Base-by-base conservation (phyloP, 2,329 filamentous ascomycete species). In the Penicillium sp. region DNA sequence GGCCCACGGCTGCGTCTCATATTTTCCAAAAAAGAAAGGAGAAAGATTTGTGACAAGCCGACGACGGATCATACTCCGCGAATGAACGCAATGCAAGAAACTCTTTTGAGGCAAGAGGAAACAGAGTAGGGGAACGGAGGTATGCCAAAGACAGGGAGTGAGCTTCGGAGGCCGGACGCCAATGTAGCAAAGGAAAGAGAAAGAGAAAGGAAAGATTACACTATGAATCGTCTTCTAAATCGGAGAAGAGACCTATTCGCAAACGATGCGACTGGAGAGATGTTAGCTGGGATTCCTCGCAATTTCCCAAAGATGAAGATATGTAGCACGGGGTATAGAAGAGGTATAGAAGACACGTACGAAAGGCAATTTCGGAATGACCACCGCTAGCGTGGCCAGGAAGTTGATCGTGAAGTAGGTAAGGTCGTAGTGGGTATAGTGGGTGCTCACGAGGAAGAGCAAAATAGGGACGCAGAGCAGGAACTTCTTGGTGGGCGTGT, bases 401-500 rank as follows among this genome's bases (percentile, higher is more conserved):
- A 96, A 93, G 79, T 99, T 99, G 79, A 99, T 94, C 67, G 89
- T 91, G 72, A 99, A 99, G 77, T 96, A 97, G 43, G 91, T 89
- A 72, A 97, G 76, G 77, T 97, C 93, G 81, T 97, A 99, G 77
- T 97, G 93, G 45, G 94, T 97, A 78, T 97, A 99, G 77, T 99
- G 94, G 23, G 94, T 99, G 83, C 93, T 97, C 68, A 97, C 82
- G 53, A 99, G 83, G 75, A 99, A 99, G 61, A 99, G 83, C 61
- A 92, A 84, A 67, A 99, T 96, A 37, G 94, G 94, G 31, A 97
- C 93, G 69, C 89, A 91, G 67, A 97, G 86, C 56, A 99, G 82
- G 71, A 99, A 99, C 77, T 99, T 99, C 82, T 99, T 99, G 63
- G 94, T 90, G 4, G 94, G 94, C 1, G 94, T 99, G 79, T 97